Evolutionary conservation across 495 filamentous ascomycete species (phyloP), one percentile per base, ranked within the genome.

Genomic region (Neurospora sp.): DNA sequence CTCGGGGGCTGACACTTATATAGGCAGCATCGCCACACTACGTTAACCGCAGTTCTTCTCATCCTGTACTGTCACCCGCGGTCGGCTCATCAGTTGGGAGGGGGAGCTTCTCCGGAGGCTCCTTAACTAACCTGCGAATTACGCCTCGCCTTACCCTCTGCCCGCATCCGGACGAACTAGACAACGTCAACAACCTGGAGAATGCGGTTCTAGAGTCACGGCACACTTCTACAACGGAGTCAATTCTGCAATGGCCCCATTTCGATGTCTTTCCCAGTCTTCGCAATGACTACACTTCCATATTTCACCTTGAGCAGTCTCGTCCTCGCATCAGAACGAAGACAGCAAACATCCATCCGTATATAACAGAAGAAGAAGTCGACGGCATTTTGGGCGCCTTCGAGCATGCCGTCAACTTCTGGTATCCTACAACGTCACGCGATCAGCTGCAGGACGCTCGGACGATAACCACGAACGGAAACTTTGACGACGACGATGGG

Each of bases 301-400:
- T 81, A 37, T 82, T 81, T 40, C 74, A 77, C n/a, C 75, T 82
- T 18, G 80, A 82, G 69, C 76, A 77, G 47, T 59, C 70, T 8
- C 70, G 80, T 10, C 71, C 73, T 1, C 74, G 76, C 0, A 68
- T 81, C 9, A 61, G 65, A 18, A 75, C 74, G 4, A 65, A 71
- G 38, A 40, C 73, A 9, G 41, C 70, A 4, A 72, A 70, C 39
- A 77, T 80, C 39, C 69, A 73, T 31, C 79, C 77, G 4, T 83
- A 83, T 72, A 74, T 84, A 12, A 82, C 79, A 5, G 41, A 73
- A 2, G 75, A 78, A 7, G 85, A 86, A 47, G 76, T 81, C 0
- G 72, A 80, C n/a, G 76, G 78, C 37, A 76, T 86, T 16, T 74
- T 86, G 35, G 72, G 72, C 1, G 76, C 79, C 14, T 82, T 82